Base-by-base conservation (phyloP, 108 stramenopile genomes). In the Discostella pseudostelligera region DNA sequence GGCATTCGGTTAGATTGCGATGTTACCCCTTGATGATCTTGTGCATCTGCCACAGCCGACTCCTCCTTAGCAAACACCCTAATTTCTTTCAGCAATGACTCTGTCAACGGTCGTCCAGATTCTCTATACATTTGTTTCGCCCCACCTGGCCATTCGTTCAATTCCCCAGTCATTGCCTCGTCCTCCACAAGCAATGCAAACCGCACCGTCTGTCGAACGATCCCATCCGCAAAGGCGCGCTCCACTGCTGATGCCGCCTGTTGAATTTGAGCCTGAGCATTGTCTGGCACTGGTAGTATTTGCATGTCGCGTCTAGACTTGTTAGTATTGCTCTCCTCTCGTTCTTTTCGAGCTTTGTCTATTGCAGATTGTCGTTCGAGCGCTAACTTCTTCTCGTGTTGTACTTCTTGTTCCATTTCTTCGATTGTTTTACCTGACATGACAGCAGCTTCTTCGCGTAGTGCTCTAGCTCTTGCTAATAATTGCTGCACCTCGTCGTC, bases 61-160 rank as follows among this genome's bases (percentile, higher is more conserved):
- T 36, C 20, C 53, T 14, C 40, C 42, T 16, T 59, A 0, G 62
- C 20, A 57, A 56, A 60, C 8, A 72, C 78, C 45, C 84, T 66
- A 8, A 88, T 43, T 71, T 86, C 83, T 22, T 76, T 64, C 13
- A 92, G 43, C 49, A 92, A 63, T 35, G 79, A 70, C 37, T 82
- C 67, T 13, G 91, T 83, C 35, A 89, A 40, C 25, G 91, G 91
- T 7, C 72, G 40, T 17, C 83, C 91, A 9, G 87, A 76, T 53
- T 87, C 88, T 46, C 91, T 81, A 44, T 86, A 93, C 82, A 93
- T 93, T 80, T 93, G 88, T 58, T 85, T 74, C 28, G 87, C 80
- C 1, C 91, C 91, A n/a, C 91, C 91, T 4, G 88, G 88, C 85
- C 85, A 93, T 71, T 89, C 72, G 35, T 74, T 76, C 28, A 77